Conservation (phyloP, 176 grass and related monocot species). For the Triticum dicoccoides region DNA sequence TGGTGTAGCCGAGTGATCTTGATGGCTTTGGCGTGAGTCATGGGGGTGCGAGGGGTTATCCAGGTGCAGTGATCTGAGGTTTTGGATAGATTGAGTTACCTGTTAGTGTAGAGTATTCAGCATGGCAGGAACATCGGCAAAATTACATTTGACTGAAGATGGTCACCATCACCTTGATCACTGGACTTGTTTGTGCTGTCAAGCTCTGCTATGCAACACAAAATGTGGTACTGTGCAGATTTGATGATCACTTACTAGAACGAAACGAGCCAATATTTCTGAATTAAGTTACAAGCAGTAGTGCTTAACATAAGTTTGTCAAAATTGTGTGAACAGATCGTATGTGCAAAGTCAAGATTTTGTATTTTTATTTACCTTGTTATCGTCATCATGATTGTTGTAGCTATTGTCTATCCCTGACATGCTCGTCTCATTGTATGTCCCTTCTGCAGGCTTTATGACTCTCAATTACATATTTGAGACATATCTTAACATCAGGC, state of each 20-base stretch:
- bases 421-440: not conserved
- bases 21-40: not conserved
- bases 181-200: not conserved
- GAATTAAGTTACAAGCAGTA: slow-evolving; percentile 7
- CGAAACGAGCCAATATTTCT: not conserved
- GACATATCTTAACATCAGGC: slow-evolving; percentile 88
- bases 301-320: not conserved
- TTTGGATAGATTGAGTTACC: not conserved
- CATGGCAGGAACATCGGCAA: not conserved
- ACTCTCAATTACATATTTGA: slow-evolving; percentile 91
- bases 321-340: not conserved
- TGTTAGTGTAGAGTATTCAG: not conserved
- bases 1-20: not conserved
- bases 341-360: not conserved
- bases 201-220: not conserved
- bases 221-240: not conserved
- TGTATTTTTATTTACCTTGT: not conserved
- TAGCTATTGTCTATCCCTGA: slow-evolving; percentile 2
- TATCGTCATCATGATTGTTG: not conserved
- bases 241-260: not conserved
- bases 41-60: not conserved
- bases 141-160: not conserved
- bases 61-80: not conserved
- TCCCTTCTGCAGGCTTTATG: slow-evolving; percentile 85
- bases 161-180: not conserved